Percentiles rank a stretch among this genome's conserved stretches.
These are phyloP conservation scores for Pistacia atlantica DNA, from an alignment of 345 rosid genomes.

Conservation along the genomic window DNA sequence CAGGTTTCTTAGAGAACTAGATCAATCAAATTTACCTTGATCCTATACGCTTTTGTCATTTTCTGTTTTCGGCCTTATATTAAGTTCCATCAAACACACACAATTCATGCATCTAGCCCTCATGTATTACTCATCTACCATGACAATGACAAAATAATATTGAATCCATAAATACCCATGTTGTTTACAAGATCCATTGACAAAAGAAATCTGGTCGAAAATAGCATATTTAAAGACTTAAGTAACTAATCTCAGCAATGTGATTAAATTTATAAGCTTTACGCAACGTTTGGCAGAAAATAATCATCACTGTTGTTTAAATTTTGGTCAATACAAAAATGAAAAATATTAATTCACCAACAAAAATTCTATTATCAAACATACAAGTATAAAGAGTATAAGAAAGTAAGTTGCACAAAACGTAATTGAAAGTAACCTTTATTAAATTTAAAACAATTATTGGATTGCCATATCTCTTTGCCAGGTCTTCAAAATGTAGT, in stretches of 20 bases:
- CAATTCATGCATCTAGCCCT: neutral
- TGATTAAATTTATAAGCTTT: neutral
- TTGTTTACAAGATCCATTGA: neutral
- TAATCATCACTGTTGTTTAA: neutral
- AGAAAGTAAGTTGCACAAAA: neutral
- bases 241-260: neutral
- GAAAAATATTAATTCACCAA: neutral
- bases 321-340: neutral
- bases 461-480: conserved; percentile 87
- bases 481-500: conserved; percentile 92
- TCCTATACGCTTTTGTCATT: neutral
- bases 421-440: conserved; percentile 52
- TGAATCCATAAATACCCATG: neutral
- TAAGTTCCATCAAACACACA: neutral
- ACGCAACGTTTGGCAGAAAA: neutral
- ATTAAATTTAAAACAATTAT: conserved; percentile 92
- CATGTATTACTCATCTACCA: neutral
- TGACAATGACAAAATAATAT: neutral
- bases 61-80: neutral
- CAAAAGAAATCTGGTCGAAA: neutral
- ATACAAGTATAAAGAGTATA: neutral
- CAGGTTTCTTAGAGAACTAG: neutral
- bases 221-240: neutral
- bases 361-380: neutral
- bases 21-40: neutral